Conservation (phyloP, 164 flowering plant species). For the Dillenia suffruticosa region DNA sequence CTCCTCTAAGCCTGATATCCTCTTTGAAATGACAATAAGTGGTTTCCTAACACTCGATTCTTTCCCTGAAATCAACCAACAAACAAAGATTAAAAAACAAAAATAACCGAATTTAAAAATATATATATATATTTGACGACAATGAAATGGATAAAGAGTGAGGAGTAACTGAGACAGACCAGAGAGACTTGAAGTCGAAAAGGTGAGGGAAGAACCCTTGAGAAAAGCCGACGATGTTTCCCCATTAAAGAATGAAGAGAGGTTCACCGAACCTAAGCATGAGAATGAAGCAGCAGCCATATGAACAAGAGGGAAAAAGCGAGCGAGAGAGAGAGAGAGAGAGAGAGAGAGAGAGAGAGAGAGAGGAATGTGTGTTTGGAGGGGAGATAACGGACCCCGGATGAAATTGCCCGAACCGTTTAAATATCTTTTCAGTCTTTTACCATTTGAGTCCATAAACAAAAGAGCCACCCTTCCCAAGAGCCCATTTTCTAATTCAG, state of each 20-base stretch:
- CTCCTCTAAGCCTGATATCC: slow-evolving; percentile 67
- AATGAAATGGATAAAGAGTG: neutral
- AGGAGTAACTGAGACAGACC: slow-evolving; percentile 17
- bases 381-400: too few species aligned
- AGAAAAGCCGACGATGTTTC: slow-evolving; percentile 18
- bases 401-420: too few species aligned
- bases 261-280: slow-evolving; percentile 18
- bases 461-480: too few species aligned
- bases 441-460: too few species aligned
- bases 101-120: neutral
- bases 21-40: slow-evolving; percentile 38
- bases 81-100: slow-evolving; percentile 5
- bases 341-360: neutral
- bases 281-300: neutral
- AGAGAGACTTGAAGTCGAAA: slow-evolving; percentile 17
- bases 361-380: neutral
- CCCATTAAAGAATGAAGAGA: slow-evolving; percentile 27
- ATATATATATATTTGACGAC: neutral
- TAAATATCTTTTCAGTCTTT: too few species aligned
- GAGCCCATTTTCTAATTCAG: too few species aligned
- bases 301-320: too few species aligned
- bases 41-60: slow-evolving; percentile 8
- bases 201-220: slow-evolving; percentile 25
- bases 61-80: slow-evolving; percentile 24
- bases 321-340: neutral